A percentile compares a stretch with the other conserved stretches of the same genome.
These are phyloP conservation scores for Crithidia sp. DNA, from an alignment of 208 protist species.

Conservation along the genomic window DNA sequence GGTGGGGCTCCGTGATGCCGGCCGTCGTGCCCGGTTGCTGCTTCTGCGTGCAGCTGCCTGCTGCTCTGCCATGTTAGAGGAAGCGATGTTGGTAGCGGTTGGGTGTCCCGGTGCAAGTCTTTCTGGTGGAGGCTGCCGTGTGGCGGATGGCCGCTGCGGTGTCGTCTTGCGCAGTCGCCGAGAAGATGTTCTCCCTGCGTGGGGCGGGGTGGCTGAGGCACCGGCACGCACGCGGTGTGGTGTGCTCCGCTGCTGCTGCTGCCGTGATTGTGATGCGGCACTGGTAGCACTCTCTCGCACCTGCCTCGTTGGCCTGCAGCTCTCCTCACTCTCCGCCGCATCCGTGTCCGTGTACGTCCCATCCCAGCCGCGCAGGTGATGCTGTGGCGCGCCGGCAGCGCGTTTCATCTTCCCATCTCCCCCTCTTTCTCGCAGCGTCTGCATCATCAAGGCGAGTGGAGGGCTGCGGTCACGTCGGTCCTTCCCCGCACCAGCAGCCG, in stretches of 20 bases:
- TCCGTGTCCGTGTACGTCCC: constrained; percentile 1
- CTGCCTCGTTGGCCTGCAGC: background rate
- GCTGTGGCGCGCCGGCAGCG: too few relatives aligned
- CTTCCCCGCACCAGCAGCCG: background rate
- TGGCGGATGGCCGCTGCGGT: too few relatives aligned
- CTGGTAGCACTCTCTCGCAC: background rate
- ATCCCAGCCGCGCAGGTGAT: background rate
- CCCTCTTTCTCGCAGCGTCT: constrained; percentile 2
- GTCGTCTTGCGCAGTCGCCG: too few relatives aligned
- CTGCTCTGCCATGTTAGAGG: too few relatives aligned
- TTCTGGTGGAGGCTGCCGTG: too few relatives aligned
- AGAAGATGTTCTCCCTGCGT: too few relatives aligned
- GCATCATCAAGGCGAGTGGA: constrained; percentile 31
- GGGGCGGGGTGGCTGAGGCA: background rate
- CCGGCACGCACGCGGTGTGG: background rate
- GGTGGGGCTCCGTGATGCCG: too few relatives aligned
- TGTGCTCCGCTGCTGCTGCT: background rate
- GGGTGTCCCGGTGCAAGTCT: too few relatives aligned
- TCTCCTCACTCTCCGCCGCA: too few relatives aligned
- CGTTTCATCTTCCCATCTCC: background rate
- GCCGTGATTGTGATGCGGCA: background rate
- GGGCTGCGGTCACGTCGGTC: constrained; percentile 28
- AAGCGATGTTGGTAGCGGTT: too few relatives aligned
- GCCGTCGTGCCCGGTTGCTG: too few relatives aligned
- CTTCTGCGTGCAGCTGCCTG: too few relatives aligned